Percentiles rank a stretch among this genome's conserved stretches.
Evolutionary conservation across 805 yeast species (phyloP).

Genomic region (Zygoascus biomembranicola): DNA sequence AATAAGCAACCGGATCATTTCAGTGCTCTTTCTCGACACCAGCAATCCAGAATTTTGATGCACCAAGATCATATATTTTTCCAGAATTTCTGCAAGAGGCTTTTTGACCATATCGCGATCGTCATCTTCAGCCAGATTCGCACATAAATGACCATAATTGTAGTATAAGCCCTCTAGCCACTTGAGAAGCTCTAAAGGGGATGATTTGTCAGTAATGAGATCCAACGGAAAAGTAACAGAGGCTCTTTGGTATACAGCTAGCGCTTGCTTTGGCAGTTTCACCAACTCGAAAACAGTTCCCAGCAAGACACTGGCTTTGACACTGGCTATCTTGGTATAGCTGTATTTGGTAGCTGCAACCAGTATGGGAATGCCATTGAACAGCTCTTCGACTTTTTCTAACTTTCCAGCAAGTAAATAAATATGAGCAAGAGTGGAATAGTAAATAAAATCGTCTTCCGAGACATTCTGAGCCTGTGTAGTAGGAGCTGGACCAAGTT

Average conservation of each 20-base stretch:
- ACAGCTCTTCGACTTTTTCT: slow-evolving; percentile 10
- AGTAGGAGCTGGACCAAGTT: background rate
- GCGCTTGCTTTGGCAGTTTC: slow-evolving; percentile 14
- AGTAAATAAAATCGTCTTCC: slow-evolving; percentile 10
- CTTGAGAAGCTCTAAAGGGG: slow-evolving; percentile 29
- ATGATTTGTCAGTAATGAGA: background rate
- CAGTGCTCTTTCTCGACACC: background rate
- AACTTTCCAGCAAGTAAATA: slow-evolving; percentile 13
- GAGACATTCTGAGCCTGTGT: background rate
- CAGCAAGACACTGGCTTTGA: slow-evolving; percentile 18
- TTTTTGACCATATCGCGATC: background rate
- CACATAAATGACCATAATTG: background rate
- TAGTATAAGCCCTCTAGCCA: slow-evolving; percentile 33
- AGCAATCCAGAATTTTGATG: background rate
- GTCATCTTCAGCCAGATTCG: background rate
- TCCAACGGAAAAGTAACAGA: background rate
- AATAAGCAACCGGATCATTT: background rate
- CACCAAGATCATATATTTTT: background rate
- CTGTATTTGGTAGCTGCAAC: background rate
- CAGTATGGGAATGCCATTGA: background rate
- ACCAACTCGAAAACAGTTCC: slow-evolving; percentile 19
- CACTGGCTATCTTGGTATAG: slow-evolving; percentile 12
- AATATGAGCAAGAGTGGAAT: slow-evolving; percentile 14
- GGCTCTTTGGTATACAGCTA: slow-evolving; percentile 9
- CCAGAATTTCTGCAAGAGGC: background rate